phyloP scores from a whole-genome alignment of 2,329 filamentous ascomycete species.

The Curvularia lunata region DNA sequence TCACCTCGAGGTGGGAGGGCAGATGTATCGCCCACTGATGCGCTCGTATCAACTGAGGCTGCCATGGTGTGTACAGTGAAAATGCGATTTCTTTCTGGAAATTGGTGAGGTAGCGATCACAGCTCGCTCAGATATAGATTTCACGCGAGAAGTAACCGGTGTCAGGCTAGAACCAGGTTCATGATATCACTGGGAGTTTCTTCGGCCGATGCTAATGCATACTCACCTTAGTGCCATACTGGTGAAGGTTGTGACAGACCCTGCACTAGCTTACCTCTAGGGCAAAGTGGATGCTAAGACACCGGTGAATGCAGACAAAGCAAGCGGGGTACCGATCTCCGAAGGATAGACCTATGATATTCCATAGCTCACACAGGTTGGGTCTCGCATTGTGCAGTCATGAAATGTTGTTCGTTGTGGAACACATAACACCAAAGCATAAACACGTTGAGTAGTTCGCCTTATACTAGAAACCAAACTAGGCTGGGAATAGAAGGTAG shows the following conservation, averaged over 20 bases:
- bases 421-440: neutral
- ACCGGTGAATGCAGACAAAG: neutral
- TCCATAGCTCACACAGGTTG: neutral
- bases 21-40: neutral
- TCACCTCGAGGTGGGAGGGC: neutral
- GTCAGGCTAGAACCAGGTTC: neutral
- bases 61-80: neutral
- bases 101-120: neutral
- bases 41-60: neutral
- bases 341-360: neutral
- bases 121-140: neutral
- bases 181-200: neutral
- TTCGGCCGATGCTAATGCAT: neutral
- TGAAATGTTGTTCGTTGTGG: no score
- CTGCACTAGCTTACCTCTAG: neutral
- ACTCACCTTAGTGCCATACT: neutral
- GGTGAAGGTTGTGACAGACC: neutral
- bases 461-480: neutral
- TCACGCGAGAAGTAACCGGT: neutral
- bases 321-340: neutral
- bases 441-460: neutral
- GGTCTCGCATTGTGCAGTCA: neutral
- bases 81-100: neutral
- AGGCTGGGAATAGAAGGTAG: neutral
- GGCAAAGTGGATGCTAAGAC: neutral